These are phyloP conservation scores for Chamaecyparis obtusa DNA, from an alignment of 75 land plant species.

Conservation along the genomic window DNA sequence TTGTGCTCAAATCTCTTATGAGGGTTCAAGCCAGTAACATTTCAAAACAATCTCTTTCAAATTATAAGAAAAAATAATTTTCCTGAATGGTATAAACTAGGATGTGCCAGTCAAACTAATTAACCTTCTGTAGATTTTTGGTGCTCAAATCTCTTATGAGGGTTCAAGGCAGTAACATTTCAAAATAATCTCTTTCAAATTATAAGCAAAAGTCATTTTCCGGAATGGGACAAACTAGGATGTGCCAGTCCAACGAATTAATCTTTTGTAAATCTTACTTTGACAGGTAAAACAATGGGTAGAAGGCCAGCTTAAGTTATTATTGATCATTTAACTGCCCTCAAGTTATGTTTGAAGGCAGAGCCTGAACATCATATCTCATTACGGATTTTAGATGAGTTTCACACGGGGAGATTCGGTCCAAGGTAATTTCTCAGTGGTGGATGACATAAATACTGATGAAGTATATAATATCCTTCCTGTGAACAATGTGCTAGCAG, in stretches of 20 bases:
- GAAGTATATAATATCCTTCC: slow-evolving; percentile 34
- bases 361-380: not conserved
- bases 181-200: not conserved
- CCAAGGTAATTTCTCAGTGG: not conserved
- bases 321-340: not conserved
- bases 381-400: not conserved
- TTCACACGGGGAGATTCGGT: not conserved
- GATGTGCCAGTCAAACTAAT: not conserved
- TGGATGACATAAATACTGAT: not conserved
- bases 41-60: not conserved
- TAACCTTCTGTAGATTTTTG: not conserved
- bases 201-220: not conserved
- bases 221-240: not conserved
- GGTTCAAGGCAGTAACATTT: not conserved
- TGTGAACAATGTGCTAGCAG: slow-evolving; percentile 18
- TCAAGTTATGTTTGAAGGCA: not conserved
- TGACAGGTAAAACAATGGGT: slow-evolving; percentile 6
- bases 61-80: not conserved
- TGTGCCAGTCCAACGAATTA: not conserved
- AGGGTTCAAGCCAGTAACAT: not conserved
- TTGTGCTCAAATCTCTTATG: not conserved
- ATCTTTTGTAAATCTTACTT: not conserved
- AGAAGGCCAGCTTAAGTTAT: not conserved
- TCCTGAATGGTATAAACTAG: not conserved
- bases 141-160: not conserved